A percentile compares a stretch with the other conserved stretches of the same genome.
These are phyloP conservation scores for Blastocladiella emersonii DNA, from an alignment of 371 early-diverging fungal species.

Conservation along the genomic window DNA sequence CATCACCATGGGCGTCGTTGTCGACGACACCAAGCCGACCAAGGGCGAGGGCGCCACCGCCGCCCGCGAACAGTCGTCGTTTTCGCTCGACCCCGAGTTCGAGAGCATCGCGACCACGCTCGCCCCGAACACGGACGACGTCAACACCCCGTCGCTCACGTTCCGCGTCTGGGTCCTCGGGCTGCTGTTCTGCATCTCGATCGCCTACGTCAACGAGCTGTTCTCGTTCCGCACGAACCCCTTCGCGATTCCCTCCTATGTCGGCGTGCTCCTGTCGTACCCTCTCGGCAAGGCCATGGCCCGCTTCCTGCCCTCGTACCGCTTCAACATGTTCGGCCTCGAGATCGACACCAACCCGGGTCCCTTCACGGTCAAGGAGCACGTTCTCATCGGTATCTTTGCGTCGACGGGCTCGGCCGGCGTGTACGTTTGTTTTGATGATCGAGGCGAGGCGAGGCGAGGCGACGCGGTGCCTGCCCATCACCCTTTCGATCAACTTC, in stretches of 20 bases:
- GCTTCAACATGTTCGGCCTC: conserved; percentile 22
- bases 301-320: conserved; percentile 24
- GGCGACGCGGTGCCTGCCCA: background rate
- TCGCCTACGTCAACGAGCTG: background rate
- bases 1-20: too few species aligned
- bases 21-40: too few species aligned
- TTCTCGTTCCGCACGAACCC: background rate
- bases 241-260: conserved; percentile 12
- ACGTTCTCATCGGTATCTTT: conserved; percentile 23
- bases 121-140: conserved; percentile 15
- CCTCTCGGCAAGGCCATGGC: conserved; percentile 53
- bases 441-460: too few species aligned
- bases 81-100: too few species aligned
- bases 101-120: background rate
- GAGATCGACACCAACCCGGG: conserved; percentile 25
- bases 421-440: too few species aligned
- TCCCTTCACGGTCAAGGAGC: conserved; percentile 38
- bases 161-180: conserved; percentile 61
- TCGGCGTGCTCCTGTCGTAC: conserved; percentile 45
- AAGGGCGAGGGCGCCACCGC: too few species aligned
- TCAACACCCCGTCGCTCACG: conserved; percentile 51
- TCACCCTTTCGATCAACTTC: background rate
- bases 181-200: conserved; percentile 34
- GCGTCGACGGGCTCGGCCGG: conserved; percentile 11
- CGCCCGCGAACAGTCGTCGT: too few species aligned